A percentile compares a stretch with the other conserved stretches of the same genome.
phyloP scores from a whole-genome alignment of 2,329 filamentous ascomycete genomes.

The Aspergillus aculeatinus region DNA sequence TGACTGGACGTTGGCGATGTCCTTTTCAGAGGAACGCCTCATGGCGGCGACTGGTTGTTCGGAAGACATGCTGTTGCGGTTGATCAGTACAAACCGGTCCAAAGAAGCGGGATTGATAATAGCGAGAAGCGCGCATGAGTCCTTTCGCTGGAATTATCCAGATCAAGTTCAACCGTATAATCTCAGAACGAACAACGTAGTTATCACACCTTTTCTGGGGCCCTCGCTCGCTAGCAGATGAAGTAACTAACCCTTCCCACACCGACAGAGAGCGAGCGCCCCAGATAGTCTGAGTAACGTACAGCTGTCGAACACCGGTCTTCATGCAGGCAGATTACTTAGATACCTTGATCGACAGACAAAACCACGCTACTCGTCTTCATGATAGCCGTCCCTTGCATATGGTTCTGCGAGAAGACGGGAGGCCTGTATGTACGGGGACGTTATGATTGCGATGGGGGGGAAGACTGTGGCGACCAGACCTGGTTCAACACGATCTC shows the following conservation, averaged over 20 bases:
- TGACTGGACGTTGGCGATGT: constrained; percentile 14
- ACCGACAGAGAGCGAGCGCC: not conserved
- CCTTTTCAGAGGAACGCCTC: constrained; percentile 27
- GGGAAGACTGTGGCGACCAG: constrained; percentile 1
- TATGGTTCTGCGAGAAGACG: constrained; percentile 19
- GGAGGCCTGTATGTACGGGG: constrained; percentile 29
- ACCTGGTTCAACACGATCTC: constrained; percentile 7
- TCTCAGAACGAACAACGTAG: constrained; percentile 40
- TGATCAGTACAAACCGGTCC: constrained; percentile 22
- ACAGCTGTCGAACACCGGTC: constrained; percentile 42
- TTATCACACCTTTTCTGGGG: constrained; percentile 7
- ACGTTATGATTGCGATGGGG: constrained; percentile 8
- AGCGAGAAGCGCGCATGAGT: constrained; percentile 40
- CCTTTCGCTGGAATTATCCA: constrained; percentile 48
- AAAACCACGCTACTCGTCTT: constrained; percentile 41
- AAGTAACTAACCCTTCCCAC: not conserved
- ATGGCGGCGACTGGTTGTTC: constrained; percentile 31
- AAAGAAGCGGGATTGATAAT: constrained; percentile 6
- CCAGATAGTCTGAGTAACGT: constrained; percentile 9
- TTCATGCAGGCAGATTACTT: constrained; percentile 40
- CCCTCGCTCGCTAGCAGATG: not conserved
- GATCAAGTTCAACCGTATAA: constrained; percentile 48
- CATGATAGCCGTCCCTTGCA: constrained; percentile 33
- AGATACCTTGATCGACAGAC: constrained; percentile 44
- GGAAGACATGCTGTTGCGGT: constrained; percentile 32